phyloP scores from a whole-genome alignment of 371 early-diverging fungal species.

The Funneliformis caledonium region DNA sequence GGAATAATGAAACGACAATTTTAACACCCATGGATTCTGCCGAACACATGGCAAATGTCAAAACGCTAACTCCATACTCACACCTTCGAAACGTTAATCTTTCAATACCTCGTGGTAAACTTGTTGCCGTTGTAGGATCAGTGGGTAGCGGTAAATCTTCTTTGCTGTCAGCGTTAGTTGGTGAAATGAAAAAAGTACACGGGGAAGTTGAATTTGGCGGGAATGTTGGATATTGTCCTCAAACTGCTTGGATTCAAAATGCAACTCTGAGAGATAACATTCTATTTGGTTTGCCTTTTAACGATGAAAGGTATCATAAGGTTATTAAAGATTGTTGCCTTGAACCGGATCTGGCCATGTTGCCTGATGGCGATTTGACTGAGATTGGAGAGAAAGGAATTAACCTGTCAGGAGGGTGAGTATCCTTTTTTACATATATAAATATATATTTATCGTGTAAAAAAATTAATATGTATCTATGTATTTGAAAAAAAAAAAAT shows the following conservation, averaged over 20 bases:
- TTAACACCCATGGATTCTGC: neutral
- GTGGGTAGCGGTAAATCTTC: constrained; percentile 61
- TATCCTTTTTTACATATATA: neutral
- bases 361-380: constrained; percentile 76
- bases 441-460: neutral
- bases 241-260: constrained; percentile 76
- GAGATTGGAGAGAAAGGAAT: constrained; percentile 87
- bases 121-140: constrained; percentile 72
- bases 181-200: constrained; percentile 57
- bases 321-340: constrained; percentile 67
- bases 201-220: constrained; percentile 55
- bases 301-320: constrained; percentile 58
- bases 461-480: neutral
- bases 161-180: constrained; percentile 44
- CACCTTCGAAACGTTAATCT: constrained; percentile 76
- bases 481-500: neutral
- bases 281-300: constrained; percentile 65
- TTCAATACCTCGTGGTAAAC: constrained; percentile 61
- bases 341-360: constrained; percentile 67
- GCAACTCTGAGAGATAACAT: constrained; percentile 76
- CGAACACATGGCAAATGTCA: constrained; percentile 42
- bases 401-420: constrained; percentile 66
- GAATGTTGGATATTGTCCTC: constrained; percentile 68
- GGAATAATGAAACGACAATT: neutral
- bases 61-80: constrained; percentile 41